Evolutionary conservation across 139 green algal species (phyloP).

Genomic region (Gonium pectorale): DNA sequence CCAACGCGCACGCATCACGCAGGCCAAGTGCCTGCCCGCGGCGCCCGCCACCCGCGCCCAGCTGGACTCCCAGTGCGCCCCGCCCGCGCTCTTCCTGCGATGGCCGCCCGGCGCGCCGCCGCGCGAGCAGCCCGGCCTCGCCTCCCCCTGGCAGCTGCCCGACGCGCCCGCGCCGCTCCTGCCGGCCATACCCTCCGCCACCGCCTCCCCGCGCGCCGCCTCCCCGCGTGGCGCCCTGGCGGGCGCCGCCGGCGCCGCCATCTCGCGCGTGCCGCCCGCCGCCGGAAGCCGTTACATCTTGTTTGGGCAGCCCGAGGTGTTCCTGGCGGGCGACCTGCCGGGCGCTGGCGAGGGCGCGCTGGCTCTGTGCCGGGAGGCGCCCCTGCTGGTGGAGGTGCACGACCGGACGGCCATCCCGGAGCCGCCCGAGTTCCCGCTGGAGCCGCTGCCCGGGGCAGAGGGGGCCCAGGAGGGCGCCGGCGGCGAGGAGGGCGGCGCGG

Average conservation of each 20-base stretch:
- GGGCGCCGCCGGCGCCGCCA: slow-evolving; percentile 11
- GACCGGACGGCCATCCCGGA: slow-evolving; percentile 59
- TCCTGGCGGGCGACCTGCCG: slow-evolving; percentile 45
- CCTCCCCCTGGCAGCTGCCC: slow-evolving; percentile 27
- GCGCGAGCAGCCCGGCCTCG: slow-evolving; percentile 33
- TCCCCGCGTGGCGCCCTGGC: not conserved
- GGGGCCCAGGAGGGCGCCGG: not conserved
- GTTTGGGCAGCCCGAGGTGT: slow-evolving; percentile 49
- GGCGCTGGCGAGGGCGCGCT: slow-evolving; percentile 48
- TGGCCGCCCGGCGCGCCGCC: slow-evolving; percentile 6
- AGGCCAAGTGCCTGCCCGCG: slow-evolving; percentile 57
- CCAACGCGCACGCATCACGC: not conserved
- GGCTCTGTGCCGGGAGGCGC: slow-evolving; percentile 34
- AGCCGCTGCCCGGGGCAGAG: too few relatives aligned
- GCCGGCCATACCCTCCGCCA: too few relatives aligned
- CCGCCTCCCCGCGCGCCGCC: not conserved
- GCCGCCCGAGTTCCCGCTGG: slow-evolving; percentile 59
- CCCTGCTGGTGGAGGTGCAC: slow-evolving; percentile 60
- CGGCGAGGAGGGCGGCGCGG: not conserved
- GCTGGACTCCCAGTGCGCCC: slow-evolving; percentile 54
- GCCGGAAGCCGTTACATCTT: slow-evolving; percentile 18
- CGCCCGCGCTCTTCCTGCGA: slow-evolving; percentile 36
- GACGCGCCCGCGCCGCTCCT: too few relatives aligned
- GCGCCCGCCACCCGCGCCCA: slow-evolving; percentile 50
- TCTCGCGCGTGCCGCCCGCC: not conserved